These are phyloP conservation scores for Coffea humblotiana DNA, from an alignment of 305 asterid genomes.

Conservation along the genomic window DNA sequence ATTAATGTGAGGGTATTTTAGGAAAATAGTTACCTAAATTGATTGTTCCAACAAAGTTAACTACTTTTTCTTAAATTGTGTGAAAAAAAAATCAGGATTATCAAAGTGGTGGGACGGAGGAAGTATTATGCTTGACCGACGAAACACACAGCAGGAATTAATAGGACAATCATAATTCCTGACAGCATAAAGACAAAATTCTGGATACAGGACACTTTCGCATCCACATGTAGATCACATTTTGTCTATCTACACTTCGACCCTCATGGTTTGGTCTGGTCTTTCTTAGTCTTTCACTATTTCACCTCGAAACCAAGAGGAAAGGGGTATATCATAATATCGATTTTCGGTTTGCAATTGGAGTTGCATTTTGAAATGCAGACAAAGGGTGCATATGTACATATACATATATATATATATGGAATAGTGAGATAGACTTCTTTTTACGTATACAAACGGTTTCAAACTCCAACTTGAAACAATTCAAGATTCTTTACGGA, in stretches of 20 bases:
- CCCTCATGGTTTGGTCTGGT: no score
- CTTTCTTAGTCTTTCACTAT: no score
- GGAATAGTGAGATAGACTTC: neutral
- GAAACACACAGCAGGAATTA: neutral
- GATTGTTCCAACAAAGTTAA: no score
- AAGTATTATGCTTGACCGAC: no score
- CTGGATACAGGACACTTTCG: neutral
- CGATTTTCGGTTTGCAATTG: no score
- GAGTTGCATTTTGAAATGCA: neutral
- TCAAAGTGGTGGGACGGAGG: no score
- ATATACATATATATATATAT: no score
- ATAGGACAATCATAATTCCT: no score
- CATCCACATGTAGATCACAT: neutral
- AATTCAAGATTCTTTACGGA: neutral
- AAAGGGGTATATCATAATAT: neutral
- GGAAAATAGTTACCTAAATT: no score
- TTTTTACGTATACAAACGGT: neutral
- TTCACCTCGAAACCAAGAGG: neutral
- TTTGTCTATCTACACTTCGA: neutral
- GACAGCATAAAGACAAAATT: neutral
- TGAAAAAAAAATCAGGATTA: no score
- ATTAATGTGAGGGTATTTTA: no score
- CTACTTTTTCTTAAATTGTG: no score
- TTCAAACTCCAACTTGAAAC: neutral
- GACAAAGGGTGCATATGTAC: neutral